Conservation (phyloP, 495 filamentous ascomycete genomes). For the Tuber umbilicatum region DNA sequence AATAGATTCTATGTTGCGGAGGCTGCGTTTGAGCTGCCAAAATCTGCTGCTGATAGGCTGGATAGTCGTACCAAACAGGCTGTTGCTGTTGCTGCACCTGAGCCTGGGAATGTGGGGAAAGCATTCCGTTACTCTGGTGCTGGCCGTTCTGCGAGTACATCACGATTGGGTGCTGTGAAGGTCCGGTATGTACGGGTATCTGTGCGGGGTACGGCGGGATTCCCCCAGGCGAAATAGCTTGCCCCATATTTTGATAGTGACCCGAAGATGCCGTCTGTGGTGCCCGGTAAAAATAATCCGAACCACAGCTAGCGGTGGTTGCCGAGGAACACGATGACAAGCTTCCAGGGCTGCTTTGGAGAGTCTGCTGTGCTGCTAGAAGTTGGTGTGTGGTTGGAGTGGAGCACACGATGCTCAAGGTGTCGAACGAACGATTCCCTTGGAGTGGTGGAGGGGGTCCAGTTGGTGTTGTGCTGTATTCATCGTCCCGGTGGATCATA, state of each 20-base stretch:
- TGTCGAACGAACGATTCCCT: conserved; percentile 47
- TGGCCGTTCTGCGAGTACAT: conserved; percentile 22
- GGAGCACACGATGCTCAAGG: conserved; percentile 44
- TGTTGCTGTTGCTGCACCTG: conserved; percentile 33
- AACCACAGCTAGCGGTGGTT: conserved; percentile 37
- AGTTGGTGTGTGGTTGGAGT: conserved; percentile 41
- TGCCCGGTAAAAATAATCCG: conserved; percentile 40
- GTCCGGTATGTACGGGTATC: conserved; percentile 23
- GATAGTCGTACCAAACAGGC: conserved; percentile 39
- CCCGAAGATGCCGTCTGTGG: conserved; percentile 25
- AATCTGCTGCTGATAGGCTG: conserved; percentile 36
- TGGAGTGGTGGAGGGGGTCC: conserved; percentile 46
- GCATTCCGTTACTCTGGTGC: conserved; percentile 29
- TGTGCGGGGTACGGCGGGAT: conserved; percentile 35
- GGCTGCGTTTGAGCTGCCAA: conserved; percentile 37
- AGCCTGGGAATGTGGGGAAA: conserved; percentile 33
- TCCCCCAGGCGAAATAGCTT: conserved; percentile 30
- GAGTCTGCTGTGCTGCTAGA: conserved; percentile 39
- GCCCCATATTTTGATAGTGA: conserved; percentile 24
- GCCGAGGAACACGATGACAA: conserved; percentile 48
- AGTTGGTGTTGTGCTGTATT: conserved; percentile 46
- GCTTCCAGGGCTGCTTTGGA: conserved; percentile 50
- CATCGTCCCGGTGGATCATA: conserved; percentile 50
- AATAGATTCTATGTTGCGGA: conserved; percentile 35
- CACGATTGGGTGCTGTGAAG: conserved; percentile 34